These are phyloP conservation scores for Scolecobasidium constrictum DNA, from an alignment of 2,329 filamentous ascomycete species.

Conservation along the genomic window DNA sequence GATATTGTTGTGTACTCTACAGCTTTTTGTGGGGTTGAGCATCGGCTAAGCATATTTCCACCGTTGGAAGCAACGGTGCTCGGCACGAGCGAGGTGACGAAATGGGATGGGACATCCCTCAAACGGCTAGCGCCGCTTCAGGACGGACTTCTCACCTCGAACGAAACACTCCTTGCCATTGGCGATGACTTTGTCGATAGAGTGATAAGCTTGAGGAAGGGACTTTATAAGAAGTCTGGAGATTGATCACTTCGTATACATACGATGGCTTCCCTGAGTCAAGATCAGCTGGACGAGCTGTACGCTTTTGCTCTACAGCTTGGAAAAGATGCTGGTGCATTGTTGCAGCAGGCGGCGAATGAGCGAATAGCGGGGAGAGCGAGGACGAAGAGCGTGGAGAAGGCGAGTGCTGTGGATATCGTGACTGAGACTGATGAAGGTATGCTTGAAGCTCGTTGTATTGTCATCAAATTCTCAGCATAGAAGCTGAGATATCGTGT, in stretches of 20 bases:
- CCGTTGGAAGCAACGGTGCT: background rate
- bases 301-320: slow-evolving; percentile 62
- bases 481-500: background rate
- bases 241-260: no score
- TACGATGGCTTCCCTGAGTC: slow-evolving; percentile 7
- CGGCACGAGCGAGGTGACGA: no score
- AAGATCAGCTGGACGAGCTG: slow-evolving; percentile 48
- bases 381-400: slow-evolving; percentile 44
- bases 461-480: background rate
- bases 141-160: background rate
- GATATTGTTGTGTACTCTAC: no score
- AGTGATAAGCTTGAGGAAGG: background rate
- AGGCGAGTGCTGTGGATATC: slow-evolving; percentile 66
- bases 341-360: slow-evolving; percentile 55
- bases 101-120: background rate
- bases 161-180: no score
- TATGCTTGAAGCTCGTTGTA: slow-evolving; percentile 23
- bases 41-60: background rate
- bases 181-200: background rate
- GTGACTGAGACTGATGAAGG: slow-evolving; percentile 68
- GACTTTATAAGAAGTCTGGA: no score
- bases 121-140: background rate
- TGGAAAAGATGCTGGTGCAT: slow-evolving; percentile 56
- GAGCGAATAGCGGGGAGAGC: slow-evolving; percentile 35
- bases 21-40: no score